A percentile compares a stretch with the other conserved stretches of the same genome.
phyloP scores from a whole-genome alignment of 306 rosid species.

The Coriaria nepalensis region DNA sequence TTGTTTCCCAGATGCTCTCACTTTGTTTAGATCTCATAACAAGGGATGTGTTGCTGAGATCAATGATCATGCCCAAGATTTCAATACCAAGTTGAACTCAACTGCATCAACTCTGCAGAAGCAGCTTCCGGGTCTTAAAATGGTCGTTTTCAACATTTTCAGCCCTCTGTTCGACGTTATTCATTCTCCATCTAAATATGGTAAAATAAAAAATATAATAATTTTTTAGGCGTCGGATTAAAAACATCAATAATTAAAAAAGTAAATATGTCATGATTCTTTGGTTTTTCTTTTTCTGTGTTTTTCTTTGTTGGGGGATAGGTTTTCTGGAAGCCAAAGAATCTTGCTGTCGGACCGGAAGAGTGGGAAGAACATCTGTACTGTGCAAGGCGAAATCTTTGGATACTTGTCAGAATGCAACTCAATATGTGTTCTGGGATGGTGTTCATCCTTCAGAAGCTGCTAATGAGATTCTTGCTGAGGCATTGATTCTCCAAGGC shows the following conservation, averaged over 20 bases:
- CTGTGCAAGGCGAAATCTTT: conserved; percentile 61
- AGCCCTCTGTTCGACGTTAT: conserved; percentile 62
- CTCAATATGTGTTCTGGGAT: conserved; percentile 89
- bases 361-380: conserved; percentile 40
- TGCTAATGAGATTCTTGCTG: conserved; percentile 75
- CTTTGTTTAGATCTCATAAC: conserved; percentile 57
- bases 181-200: conserved; percentile 59
- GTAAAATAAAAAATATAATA: conserved; percentile 20
- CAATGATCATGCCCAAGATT: conserved; percentile 68
- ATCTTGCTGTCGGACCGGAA: conserved; percentile 93
- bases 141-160: conserved; percentile 74
- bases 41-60: conserved; percentile 60
- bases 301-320: conserved; percentile 4
- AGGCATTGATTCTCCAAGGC: conserved; percentile 54
- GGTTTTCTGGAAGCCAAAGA: conserved; percentile 69
- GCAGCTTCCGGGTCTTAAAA: conserved; percentile 58
- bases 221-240: too few species aligned
- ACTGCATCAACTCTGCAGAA: conserved; percentile 63
- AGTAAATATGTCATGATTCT: not conserved
- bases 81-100: conserved; percentile 63
- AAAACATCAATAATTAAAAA: too few species aligned
- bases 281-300: not conserved
- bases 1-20: conserved; percentile 79
- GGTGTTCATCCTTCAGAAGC: conserved; percentile 84
- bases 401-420: conserved; percentile 81